A percentile compares a stretch with the other conserved stretches of the same genome.
phyloP scores from a whole-genome alignment of 768 basidiomycete genomes.

The Rhodocollybia butyracea region DNA sequence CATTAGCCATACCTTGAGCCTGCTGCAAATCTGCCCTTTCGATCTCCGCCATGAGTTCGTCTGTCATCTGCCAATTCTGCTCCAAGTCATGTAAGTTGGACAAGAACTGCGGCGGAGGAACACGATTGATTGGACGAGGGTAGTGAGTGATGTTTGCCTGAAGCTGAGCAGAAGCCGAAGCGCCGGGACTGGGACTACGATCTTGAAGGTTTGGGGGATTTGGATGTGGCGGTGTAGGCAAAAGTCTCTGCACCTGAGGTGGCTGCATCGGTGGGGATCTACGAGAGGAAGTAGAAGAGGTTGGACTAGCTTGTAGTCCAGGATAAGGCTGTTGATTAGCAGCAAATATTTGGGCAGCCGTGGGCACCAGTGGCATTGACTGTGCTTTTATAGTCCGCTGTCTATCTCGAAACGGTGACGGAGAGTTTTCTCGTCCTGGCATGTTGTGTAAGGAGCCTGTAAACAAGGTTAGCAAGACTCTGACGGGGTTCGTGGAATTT shows the following conservation, averaged over 20 bases:
- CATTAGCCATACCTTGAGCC: constrained; percentile 42
- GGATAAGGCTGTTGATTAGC: constrained; percentile 38
- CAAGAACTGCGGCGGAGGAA: constrained; percentile 52
- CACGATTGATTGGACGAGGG: constrained; percentile 62
- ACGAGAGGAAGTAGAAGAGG: constrained; percentile 36
- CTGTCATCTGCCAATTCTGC: constrained; percentile 65
- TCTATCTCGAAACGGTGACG: constrained; percentile 45
- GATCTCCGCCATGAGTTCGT: constrained; percentile 67
- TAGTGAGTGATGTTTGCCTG: constrained; percentile 41
- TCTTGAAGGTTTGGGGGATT: constrained; percentile 29
- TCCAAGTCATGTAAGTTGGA: constrained; percentile 51
- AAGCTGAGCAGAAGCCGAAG: constrained; percentile 17
- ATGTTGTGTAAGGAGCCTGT: constrained; percentile 39
- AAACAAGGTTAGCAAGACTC: constrained; percentile 6
- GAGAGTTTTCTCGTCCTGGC: constrained; percentile 43
- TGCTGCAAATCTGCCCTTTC: constrained; percentile 69
- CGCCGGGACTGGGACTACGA: constrained; percentile 15
- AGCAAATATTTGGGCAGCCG: constrained; percentile 49
- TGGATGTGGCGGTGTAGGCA: constrained; percentile 45
- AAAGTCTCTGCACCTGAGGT: constrained; percentile 31
- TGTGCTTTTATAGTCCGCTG: constrained; percentile 56
- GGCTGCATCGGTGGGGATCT: constrained; percentile 31
- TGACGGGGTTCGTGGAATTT: not conserved
- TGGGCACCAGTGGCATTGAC: constrained; percentile 61
- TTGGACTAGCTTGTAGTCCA: constrained; percentile 43